Evolutionary conservation across 129 eudicot genomes (phyloP).

Genomic region (Tagetes patula): DNA sequence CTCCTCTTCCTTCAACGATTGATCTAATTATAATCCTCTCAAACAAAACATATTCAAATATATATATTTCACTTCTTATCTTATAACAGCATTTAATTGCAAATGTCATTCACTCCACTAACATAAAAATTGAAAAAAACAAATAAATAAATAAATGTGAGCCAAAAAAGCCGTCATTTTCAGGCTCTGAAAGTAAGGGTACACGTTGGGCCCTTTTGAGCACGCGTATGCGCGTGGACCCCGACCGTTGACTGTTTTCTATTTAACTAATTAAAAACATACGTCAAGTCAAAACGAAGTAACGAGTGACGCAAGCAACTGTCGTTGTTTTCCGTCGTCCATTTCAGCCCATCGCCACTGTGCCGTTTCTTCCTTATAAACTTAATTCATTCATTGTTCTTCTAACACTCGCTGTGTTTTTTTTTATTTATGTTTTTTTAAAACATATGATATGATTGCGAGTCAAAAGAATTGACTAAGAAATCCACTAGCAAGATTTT

Average conservation of each 20-base stretch:
- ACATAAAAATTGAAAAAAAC: too few species aligned
- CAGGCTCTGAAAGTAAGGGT: slow-evolving; percentile 18
- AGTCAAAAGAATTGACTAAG: slow-evolving; percentile 7
- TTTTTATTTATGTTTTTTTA: neutral
- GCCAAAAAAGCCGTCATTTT: slow-evolving; percentile 3
- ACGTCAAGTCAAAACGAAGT: neutral
- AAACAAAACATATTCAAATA: neutral
- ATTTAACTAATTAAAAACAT: neutral
- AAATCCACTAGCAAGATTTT: neutral
- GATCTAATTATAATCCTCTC: neutral
- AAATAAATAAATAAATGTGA: neutral
- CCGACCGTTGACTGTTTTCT: neutral
- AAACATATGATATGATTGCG: neutral
- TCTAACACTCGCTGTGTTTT: neutral
- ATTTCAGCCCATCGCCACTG: neutral
- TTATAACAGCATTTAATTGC: neutral
- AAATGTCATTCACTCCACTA: slow-evolving; percentile 4
- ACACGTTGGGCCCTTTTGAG: slow-evolving; percentile 5
- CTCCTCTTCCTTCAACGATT: too few species aligned
- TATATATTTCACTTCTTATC: too few species aligned
- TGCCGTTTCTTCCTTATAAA: neutral
- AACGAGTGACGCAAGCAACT: neutral
- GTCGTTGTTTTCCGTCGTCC: slow-evolving; percentile 1
- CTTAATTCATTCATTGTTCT: neutral
- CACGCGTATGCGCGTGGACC: slow-evolving; percentile 19